Evolutionary conservation across 2,329 filamentous ascomycete genomes (phyloP), one percentile per base, ranked within the genome.

Genomic region (Penicillium sp.): DNA sequence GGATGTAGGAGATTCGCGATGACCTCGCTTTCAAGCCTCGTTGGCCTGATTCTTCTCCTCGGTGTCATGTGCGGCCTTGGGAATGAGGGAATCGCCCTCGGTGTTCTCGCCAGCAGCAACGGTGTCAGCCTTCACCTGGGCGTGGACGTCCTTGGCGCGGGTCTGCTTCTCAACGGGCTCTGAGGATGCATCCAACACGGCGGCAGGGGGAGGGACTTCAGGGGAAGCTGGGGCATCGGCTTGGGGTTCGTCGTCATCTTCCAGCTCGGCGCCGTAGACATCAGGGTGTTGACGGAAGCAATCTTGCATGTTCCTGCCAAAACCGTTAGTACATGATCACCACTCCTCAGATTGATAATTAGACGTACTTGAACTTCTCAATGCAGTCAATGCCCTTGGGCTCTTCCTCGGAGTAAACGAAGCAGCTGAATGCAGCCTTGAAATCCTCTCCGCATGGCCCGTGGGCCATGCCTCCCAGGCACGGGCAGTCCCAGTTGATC

Each of bases 401-500:
- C 71, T 99, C 94, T 71, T 96, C 90, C 39, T 84, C 86, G 3
- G 90, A 96, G 78, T 87, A 94, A n/a, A 99, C 91, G 68, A 99
- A 99, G 78, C 94, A 99, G 83, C 91, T 96, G 68, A 99, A 99
- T 0, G 94, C 94, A 23, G 87, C 86, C 79, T 88, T 91, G 83
- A 99, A 99, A 69, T 97, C 87, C 71, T 95, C 90, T 44, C 94
- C 94, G 71, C 94, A 99, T 50, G 94, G 94, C 0, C 94, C 94
- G 70, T 96, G 78, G 7, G 94, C 94, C 94, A 99, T 99, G 49
- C 94, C 94, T 45, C 94, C 94, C 32, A 99, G 79, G 73, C 94
- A 99, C 14, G 94, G 94, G 75, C 94, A 99, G 73, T 97, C 94
- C 94, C 94, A 99, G 81, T 99, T 99, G 77, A 99, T 99, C 82